Evolutionary conservation across 1,139 yeast species (phyloP).

Genomic region (Blastobotrys indianensis): DNA sequence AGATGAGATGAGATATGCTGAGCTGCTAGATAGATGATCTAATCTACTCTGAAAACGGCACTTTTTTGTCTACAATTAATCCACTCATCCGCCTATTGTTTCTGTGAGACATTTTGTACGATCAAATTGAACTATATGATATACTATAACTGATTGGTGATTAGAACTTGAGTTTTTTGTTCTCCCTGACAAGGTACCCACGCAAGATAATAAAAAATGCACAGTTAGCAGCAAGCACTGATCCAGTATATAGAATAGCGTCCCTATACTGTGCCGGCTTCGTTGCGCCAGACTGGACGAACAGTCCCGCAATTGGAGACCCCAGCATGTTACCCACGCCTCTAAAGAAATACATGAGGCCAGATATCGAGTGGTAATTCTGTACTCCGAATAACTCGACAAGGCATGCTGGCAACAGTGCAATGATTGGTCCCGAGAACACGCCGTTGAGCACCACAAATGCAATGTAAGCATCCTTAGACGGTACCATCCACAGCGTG

Average conservation of each 20-base stretch:
- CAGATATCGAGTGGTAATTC: conserved; percentile 20
- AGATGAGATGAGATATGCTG: too few species aligned
- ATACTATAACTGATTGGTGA: too few species aligned
- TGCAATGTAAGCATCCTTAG: conserved; percentile 32
- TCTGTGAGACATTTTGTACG: too few species aligned
- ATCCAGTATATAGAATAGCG: conserved; percentile 22
- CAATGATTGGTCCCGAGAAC: conserved; percentile 36
- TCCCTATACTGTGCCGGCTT: conserved; percentile 14
- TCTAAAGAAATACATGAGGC: conserved; percentile 21
- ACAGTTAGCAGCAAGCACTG: conserved; percentile 13
- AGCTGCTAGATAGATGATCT: too few species aligned
- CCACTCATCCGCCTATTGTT: too few species aligned
- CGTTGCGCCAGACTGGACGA: conserved; percentile 12
- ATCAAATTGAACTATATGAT: too few species aligned
- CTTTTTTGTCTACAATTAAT: too few species aligned
- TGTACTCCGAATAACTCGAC: conserved; percentile 38
- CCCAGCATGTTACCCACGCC: conserved; percentile 24
- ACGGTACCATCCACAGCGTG: conserved; percentile 35
- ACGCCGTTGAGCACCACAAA: conserved; percentile 36
- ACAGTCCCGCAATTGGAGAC: conserved; percentile 25
- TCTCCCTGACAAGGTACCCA: not conserved
- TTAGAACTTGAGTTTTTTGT: not conserved
- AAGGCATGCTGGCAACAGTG: conserved; percentile 39
- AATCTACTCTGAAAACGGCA: too few species aligned
- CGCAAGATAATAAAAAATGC: not conserved